Percentiles rank a stretch among this genome's conserved stretches.
Evolutionary conservation across 345 rosid species (phyloP).

Genomic region (Melastoma malabathricum): DNA sequence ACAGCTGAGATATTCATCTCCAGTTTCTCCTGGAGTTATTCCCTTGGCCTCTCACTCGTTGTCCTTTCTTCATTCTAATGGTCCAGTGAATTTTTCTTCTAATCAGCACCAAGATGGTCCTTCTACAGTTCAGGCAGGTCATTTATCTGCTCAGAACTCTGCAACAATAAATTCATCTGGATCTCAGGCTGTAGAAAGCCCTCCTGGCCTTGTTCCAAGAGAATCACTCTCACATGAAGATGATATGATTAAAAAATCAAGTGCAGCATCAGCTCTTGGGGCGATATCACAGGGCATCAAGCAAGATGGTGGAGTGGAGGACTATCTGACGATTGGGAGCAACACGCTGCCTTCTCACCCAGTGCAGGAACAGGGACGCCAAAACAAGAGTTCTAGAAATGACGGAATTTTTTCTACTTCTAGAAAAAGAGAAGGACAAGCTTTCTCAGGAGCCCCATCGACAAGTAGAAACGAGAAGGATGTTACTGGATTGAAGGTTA

Average conservation of each 20-base stretch:
- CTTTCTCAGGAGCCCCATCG: constrained; percentile 19
- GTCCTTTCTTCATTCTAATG: constrained; percentile 41
- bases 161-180: constrained; percentile 19
- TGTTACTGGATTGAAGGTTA: constrained; percentile 18
- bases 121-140: constrained; percentile 32
- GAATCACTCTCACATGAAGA: constrained; percentile 33
- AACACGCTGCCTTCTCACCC: constrained; percentile 18
- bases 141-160: constrained; percentile 21
- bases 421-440: constrained; percentile 32
- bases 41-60: constrained; percentile 50
- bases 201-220: constrained; percentile 30
- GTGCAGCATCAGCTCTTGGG: constrained; percentile 18
- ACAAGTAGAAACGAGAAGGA: constrained; percentile 21
- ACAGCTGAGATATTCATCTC: constrained; percentile 68
- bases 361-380: constrained; percentile 20
- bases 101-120: constrained; percentile 40
- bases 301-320: constrained; percentile 30
- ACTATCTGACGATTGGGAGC: constrained; percentile 16
- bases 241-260: constrained; percentile 19
- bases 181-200: constrained; percentile 26
- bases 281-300: constrained; percentile 16
- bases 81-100: constrained; percentile 26
- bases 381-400: constrained; percentile 20
- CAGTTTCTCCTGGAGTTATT: constrained; percentile 61
- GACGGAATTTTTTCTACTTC: constrained; percentile 15